Percentiles rank a stretch among this genome's conserved stretches.
Conservation (phyloP, 331 rosid species). For the Quercus tomentella region DNA sequence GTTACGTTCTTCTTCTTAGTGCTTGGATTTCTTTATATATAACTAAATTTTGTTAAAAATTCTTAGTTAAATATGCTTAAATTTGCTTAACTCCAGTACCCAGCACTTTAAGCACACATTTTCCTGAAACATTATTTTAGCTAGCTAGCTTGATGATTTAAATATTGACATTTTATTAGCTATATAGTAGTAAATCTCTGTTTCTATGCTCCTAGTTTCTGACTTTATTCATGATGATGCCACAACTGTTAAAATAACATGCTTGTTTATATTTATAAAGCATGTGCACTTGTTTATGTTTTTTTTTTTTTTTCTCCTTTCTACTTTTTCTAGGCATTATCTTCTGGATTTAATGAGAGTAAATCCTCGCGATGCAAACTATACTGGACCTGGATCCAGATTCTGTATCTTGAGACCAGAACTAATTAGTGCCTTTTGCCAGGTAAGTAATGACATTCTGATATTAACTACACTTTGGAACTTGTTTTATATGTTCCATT, state of each 20-base stretch:
- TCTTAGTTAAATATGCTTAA: background rate
- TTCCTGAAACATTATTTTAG: background rate
- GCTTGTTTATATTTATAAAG: background rate
- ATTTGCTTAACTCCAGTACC: background rate
- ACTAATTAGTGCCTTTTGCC: slow-evolving; percentile 77
- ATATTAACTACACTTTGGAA: background rate
- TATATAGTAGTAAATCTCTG: background rate
- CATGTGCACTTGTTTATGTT: slow-evolving; percentile 8
- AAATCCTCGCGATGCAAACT: slow-evolving; percentile 94
- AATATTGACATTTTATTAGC: background rate
- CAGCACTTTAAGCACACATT: background rate
- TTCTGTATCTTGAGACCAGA: slow-evolving; percentile 89
- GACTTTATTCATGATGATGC: background rate
- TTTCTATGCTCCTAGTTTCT: background rate
- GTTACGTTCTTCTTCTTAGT: background rate
- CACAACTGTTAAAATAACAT: background rate
- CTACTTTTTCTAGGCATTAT: slow-evolving; percentile 61
- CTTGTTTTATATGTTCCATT: slow-evolving; percentile 8
- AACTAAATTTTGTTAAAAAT: background rate
- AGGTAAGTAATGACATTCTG: slow-evolving; percentile 38
- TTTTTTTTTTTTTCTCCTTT: background rate
- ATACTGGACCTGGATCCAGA: slow-evolving; percentile 80
- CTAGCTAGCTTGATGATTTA: background rate
- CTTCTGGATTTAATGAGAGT: slow-evolving; percentile 97
- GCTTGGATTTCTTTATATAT: background rate